A percentile compares a stretch with the other conserved stretches of the same genome.
Evolutionary conservation across 805 yeast genomes (phyloP).

Genomic region (Starmerella bacillaris): DNA sequence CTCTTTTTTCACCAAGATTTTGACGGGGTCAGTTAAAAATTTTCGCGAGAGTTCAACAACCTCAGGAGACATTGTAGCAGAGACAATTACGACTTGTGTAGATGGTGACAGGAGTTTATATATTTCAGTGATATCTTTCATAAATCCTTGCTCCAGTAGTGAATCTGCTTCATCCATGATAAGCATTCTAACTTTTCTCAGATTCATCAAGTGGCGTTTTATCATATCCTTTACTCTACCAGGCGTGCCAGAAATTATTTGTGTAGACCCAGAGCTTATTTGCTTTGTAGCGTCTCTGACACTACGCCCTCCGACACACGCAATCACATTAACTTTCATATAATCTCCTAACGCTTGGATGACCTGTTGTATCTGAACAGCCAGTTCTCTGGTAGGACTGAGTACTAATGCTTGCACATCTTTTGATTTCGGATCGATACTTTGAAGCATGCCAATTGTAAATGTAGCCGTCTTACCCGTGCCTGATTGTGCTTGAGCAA

Average conservation of each 20-base stretch:
- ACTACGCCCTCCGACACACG: constrained; percentile 86
- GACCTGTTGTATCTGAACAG: constrained; percentile 80
- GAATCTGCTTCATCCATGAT: constrained; percentile 96
- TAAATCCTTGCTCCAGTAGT: constrained; percentile 78
- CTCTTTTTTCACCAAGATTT: constrained; percentile 85
- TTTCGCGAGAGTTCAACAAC: constrained; percentile 82
- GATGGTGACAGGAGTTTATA: constrained; percentile 67
- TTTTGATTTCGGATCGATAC: constrained; percentile 50
- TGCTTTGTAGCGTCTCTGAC: constrained; percentile 59
- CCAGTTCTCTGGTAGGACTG: constrained; percentile 94
- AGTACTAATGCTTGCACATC: constrained; percentile 78
- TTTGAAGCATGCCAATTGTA: constrained; percentile 82
- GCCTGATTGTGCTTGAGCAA: constrained; percentile 98
- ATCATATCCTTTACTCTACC: constrained; percentile 89
- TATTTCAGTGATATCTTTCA: constrained; percentile 85
- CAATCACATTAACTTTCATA: constrained; percentile 71
- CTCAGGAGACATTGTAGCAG: constrained; percentile 86
- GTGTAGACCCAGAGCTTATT: constrained; percentile 60
- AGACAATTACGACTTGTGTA: constrained; percentile 81
- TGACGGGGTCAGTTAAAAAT: constrained; percentile 84
- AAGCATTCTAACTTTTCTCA: constrained; percentile 68
- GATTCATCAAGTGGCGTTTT: constrained; percentile 55
- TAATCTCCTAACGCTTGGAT: constrained; percentile 72
- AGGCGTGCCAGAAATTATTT: constrained; percentile 92
- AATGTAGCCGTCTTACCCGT: constrained; percentile 99